Conservation (phyloP, 2,329 filamentous ascomycete species). For the Venturia pyrina region DNA sequence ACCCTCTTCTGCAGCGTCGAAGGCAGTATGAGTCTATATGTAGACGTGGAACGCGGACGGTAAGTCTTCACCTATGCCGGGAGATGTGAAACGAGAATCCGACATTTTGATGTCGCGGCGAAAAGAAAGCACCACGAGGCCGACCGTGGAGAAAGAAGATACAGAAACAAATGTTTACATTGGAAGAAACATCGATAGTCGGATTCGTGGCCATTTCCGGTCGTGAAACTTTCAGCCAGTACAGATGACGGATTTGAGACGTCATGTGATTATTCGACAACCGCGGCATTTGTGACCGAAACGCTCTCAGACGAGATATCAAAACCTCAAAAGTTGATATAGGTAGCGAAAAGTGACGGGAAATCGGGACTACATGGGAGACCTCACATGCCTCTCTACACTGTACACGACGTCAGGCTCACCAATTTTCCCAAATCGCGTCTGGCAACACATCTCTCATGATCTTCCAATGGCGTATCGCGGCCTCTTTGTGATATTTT, state of each 20-base stretch:
- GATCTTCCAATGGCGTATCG: conserved; percentile 78
- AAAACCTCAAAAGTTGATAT: background rate
- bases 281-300: background rate
- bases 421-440: conserved; percentile 83
- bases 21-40: background rate
- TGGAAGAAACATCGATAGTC: background rate
- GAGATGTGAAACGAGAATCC: background rate
- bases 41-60: background rate
- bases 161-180: background rate
- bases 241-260: background rate
- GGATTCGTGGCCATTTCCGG: background rate
- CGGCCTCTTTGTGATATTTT: conserved; percentile 64
- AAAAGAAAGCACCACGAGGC: background rate
- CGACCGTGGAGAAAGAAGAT: background rate
- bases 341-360: background rate
- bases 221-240: background rate
- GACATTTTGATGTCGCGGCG: background rate
- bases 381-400: background rate
- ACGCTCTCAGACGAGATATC: background rate
- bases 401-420: conserved; percentile 18
- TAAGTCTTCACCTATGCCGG: background rate
- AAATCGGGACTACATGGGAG: background rate
- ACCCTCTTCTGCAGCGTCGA: background rate
- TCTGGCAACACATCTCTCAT: conserved; percentile 78
- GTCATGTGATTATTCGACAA: background rate